Base-by-base conservation (phyloP, 1,284 basidiomycete genomes). In the Rugiboletus extremiorientalis region DNA sequence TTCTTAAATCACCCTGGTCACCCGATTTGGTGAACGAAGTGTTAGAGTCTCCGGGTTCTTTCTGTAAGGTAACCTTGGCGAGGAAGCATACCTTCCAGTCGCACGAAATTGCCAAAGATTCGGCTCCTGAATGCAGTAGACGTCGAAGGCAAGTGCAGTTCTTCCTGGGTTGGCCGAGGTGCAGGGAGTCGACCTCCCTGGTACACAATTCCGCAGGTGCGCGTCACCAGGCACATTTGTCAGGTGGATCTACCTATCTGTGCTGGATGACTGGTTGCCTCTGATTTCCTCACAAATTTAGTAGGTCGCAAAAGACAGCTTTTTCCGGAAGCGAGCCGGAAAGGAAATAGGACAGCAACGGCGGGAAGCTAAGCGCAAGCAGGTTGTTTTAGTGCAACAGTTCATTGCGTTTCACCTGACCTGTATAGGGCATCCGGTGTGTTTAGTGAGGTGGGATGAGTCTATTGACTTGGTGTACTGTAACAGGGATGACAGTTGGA, bases 361-460 rank as follows among this genome's bases (percentile, higher is more conserved):
- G 18, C n/a, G 18, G 41, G 25, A 25, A 10, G 22, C 18, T 12
- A 28, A 40, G 15, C 15, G 4, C 41, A 23, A 11, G n/a, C 49
- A n/a, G 23, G 4, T 41, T 40, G 22, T 38, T 18, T 27, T n/a
- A 27, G 25, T 27, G 22, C 3, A 34, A 50, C 23, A 40, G 7
- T 9, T 41, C 33, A 28, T 11, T 10, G 20, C 8, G 3, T 37
- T 50, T 22, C 25, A 28, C 16, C 18, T 10, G 20, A 41, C 33
- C 12, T 50, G 15, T 18, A 37, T 10, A 8, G 36, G 43, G 36
- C 20, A 37, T 16, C 2, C 25, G 34, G 48, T 25, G 25, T 50
- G 43, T 51, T 40, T 47, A 6, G 23, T 54, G 64, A 65, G 53
- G 14, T 38, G 56, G 51, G 58, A 57, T 42, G 45, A 18, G 28